Evolutionary conservation across 192 early-diverging fungal genomes (phyloP).

Genomic region (Gamsiella multidivaricata): DNA sequence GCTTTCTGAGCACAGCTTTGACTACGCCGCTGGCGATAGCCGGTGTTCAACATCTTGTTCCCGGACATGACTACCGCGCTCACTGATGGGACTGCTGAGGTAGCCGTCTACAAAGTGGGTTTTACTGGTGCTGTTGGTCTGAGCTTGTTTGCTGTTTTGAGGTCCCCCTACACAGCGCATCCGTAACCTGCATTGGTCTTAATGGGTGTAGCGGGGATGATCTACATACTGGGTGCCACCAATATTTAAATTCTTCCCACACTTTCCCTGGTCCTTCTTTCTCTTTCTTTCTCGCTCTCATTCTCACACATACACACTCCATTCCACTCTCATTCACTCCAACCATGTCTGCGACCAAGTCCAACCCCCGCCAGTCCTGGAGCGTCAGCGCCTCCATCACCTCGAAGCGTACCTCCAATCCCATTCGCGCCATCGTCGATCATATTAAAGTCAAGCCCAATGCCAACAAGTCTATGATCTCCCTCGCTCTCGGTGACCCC

Average conservation of each 20-base stretch:
- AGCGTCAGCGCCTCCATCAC: conserved; percentile 71
- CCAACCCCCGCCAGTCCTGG: conserved; percentile 52
- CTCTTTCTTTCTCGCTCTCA: not conserved
- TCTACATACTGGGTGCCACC: too few relatives aligned
- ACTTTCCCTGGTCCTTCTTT: not conserved
- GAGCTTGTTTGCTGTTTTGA: too few relatives aligned
- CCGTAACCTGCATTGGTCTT: too few relatives aligned
- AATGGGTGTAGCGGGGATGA: too few relatives aligned
- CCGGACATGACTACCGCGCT: too few relatives aligned
- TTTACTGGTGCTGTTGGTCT: too few relatives aligned
- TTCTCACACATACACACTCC: not conserved
- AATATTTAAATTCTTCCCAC: not conserved
- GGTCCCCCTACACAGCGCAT: too few relatives aligned
- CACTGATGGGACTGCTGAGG: too few relatives aligned
- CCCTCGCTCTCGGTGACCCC: conserved; percentile 83
- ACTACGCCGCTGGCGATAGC: too few relatives aligned
- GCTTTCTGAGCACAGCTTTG: too few relatives aligned
- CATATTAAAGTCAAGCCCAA: conserved; percentile 77
- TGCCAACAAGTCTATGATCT: conserved; percentile 69
- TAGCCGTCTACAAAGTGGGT: too few relatives aligned
- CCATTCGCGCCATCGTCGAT: conserved; percentile 88
- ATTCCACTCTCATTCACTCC: not conserved
- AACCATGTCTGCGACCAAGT: conserved; percentile 34
- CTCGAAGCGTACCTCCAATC: conserved; percentile 82
- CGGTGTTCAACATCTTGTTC: too few relatives aligned